Evolutionary conservation across 1,139 yeast species (phyloP).

Genomic region (Groenewaldozyma auringiensis): DNA sequence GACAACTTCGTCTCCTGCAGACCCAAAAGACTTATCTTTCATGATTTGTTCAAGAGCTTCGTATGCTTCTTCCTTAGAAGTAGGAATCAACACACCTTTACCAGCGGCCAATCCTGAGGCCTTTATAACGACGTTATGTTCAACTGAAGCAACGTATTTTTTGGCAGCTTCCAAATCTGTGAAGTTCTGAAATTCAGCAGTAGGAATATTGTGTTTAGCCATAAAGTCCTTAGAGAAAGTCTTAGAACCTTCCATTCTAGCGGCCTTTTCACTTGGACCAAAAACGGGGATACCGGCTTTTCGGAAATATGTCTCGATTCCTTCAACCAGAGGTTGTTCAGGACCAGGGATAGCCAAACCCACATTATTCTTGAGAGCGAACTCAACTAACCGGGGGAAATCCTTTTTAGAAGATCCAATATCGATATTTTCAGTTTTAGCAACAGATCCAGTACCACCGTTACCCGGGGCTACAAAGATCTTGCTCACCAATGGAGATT

Average conservation of each 20-base stretch:
- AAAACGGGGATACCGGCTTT: slow-evolving; percentile 86
- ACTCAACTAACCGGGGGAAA: slow-evolving; percentile 46
- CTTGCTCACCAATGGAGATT: slow-evolving; percentile 61
- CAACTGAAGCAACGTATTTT: slow-evolving; percentile 54
- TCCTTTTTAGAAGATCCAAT: slow-evolving; percentile 55
- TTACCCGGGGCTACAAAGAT: slow-evolving; percentile 96
- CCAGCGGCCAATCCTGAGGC: slow-evolving; percentile 99
- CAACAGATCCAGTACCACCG: slow-evolving; percentile 66
- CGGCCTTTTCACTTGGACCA: slow-evolving; percentile 89
- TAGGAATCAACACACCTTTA: slow-evolving; percentile 93
- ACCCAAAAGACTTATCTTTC: slow-evolving; percentile 84
- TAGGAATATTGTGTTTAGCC: slow-evolving; percentile 87
- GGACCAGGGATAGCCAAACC: slow-evolving; percentile 93
- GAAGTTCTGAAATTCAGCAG: slow-evolving; percentile 84
- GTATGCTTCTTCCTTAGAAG: slow-evolving; percentile 73
- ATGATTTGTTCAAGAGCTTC: slow-evolving; percentile 80
- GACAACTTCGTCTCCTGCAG: slow-evolving; percentile 94
- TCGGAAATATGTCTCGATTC: slow-evolving; percentile 62
- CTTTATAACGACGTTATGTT: slow-evolving; percentile 82
- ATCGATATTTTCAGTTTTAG: slow-evolving; percentile 62
- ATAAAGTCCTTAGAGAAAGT: slow-evolving; percentile 90
- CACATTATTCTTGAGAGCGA: slow-evolving; percentile 47
- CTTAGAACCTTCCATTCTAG: slow-evolving; percentile 95
- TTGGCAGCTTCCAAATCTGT: slow-evolving; percentile 67
- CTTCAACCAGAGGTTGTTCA: slow-evolving; percentile 97